Base-by-base conservation (phyloP, 2,329 filamentous ascomycete genomes). In the Penicillium capsulatum region DNA sequence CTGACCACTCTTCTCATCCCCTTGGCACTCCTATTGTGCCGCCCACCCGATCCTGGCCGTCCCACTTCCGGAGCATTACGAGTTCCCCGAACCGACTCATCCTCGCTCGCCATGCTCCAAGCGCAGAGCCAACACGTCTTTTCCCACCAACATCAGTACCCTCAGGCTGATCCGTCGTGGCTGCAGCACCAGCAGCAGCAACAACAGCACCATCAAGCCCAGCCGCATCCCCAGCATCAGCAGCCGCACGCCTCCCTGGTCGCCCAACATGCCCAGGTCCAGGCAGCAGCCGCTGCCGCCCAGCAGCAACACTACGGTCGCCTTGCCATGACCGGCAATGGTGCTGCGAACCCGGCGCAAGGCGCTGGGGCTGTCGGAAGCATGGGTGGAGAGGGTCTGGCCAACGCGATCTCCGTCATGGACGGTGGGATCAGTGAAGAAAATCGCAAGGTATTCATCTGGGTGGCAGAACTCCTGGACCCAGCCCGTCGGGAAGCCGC, bases 381-480 rank as follows among this genome's bases (percentile, higher is more conserved):
- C 74, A 83, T 54, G 69, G 67, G 42, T 61, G 70, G 48, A 71
- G 62, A 62, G 44, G 55, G 52, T 32, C 48, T 57, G 50, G 47
- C 60, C 9, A 58, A 57, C 42, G 54, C 56, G 26, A 57, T 60
- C 38, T 62, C 60, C 16, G 63, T 63, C 46, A 66, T 84, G 57
- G 84, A 87, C 57, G 78, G 79, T 26, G 74, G 68, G 66, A 77
- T 92, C 50, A 87, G 83, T 13, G 91, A 96, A 63, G 91, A 96
- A 63, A 95, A 95, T 66, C 79, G 88, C 54, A 81, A 90, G 51
- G 92, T 94, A n/a, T 80, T 96, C 67, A 82, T 82, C 48, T 96
- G 88, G 75, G 92, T 96, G 49, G 87, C 90, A 38, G 90, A 96
- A 64, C 76, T 96, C 42, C 77, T 97, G 61, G 91, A 89, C 64